A percentile compares a stretch with the other conserved stretches of the same genome.
Evolutionary conservation across 352 stramenopile species (phyloP).

Genomic region (Discostella stelligera): DNA sequence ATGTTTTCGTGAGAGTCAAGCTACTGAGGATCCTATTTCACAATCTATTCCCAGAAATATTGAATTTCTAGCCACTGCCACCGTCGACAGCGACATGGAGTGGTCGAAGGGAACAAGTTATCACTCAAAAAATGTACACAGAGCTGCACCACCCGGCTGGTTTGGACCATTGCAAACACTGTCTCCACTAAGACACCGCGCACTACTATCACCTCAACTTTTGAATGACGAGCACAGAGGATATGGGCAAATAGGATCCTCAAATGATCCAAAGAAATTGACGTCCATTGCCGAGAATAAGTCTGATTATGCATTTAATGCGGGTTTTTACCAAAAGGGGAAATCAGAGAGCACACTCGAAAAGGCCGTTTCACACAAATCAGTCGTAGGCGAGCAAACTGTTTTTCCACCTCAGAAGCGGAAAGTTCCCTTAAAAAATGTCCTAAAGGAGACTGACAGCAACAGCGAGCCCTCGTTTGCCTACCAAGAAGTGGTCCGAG

Average conservation of each 20-base stretch:
- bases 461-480: slow-evolving; percentile 27
- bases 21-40: slow-evolving; percentile 12
- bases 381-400: not conserved
- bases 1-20: not conserved
- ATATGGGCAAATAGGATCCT: not conserved
- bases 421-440: not conserved
- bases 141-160: slow-evolving; percentile 5
- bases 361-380: not conserved
- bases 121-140: slow-evolving; percentile 17
- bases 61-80: slow-evolving; percentile 2
- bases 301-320: not conserved
- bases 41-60: slow-evolving; percentile 27
- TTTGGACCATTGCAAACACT: slow-evolving; percentile 9
- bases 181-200: slow-evolving; percentile 2
- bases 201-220: slow-evolving; percentile 5
- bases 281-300: slow-evolving; percentile 26
- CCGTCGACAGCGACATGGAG: slow-evolving; percentile 13
- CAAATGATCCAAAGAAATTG: slow-evolving; percentile 12
- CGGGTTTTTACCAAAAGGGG: not conserved
- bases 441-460: slow-evolving; percentile 3
- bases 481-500: slow-evolving; percentile 61
- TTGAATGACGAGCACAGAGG: slow-evolving; percentile 3
- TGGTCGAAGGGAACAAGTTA: slow-evolving; percentile 4
- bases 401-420: slow-evolving; percentile 7
- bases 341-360: slow-evolving; percentile 5